A percentile compares a stretch with the other conserved stretches of the same genome.
These are phyloP conservation scores for Botrytis deweyae DNA, from an alignment of 2,329 filamentous ascomycete species.

Conservation along the genomic window DNA sequence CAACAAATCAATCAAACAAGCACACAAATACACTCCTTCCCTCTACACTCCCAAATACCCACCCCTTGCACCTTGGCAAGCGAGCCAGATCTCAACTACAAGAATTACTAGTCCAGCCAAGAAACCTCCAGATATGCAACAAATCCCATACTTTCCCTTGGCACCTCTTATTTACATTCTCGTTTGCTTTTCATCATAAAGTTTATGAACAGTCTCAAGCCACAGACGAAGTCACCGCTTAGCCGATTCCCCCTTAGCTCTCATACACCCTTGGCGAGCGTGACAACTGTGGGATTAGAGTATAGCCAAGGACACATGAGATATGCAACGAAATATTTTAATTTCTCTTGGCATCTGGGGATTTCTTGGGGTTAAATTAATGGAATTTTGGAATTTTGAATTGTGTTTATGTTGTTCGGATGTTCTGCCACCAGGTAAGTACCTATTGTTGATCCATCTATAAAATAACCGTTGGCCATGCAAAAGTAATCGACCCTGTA, in stretches of 20 bases:
- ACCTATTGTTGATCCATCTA: not conserved
- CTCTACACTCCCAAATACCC: not conserved
- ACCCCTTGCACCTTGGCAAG: not conserved
- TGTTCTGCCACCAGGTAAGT: not conserved
- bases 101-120: not conserved
- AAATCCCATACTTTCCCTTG: not conserved
- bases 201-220: not conserved
- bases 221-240: not conserved
- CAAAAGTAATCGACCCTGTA: not conserved
- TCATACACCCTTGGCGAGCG: not conserved
- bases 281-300: not conserved
- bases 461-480: not conserved
- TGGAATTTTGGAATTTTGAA: not conserved
- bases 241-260: not conserved
- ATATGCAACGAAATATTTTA: not conserved
- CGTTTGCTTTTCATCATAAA: not conserved
- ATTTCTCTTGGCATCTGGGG: too few relatives aligned
- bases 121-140: not conserved
- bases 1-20: too few relatives aligned
- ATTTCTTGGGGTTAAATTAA: not conserved
- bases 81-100: not conserved
- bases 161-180: not conserved
- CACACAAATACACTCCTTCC: too few relatives aligned
- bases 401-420: not conserved
- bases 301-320: not conserved